Evolutionary conservation across 805 yeast species (phyloP).

Genomic region (Candida parachauliodes): DNA sequence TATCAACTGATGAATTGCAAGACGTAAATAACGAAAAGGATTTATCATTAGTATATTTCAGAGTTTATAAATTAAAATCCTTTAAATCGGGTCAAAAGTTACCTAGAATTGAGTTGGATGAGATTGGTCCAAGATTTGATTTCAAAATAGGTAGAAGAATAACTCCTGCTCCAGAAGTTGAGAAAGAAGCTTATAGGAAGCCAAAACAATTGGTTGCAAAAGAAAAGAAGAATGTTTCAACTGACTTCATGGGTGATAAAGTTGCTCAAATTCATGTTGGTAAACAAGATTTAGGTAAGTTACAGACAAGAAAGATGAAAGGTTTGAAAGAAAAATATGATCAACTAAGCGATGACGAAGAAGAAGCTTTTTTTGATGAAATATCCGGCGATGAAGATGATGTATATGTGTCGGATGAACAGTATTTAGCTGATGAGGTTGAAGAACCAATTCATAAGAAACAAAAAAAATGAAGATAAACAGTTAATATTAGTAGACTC

Average conservation of each 20-base stretch:
- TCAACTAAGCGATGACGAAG: conserved; percentile 62
- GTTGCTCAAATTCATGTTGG: conserved; percentile 95
- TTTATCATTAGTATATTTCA: conserved; percentile 79
- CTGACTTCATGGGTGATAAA: conserved; percentile 92
- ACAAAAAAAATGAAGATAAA: conserved; percentile 22
- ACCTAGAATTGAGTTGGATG: conserved; percentile 92
- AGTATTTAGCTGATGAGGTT: conserved; percentile 12
- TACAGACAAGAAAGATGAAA: conserved; percentile 98
- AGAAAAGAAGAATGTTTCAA: conserved; percentile 83
- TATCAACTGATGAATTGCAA: conserved; percentile 72
- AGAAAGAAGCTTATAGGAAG: conserved; percentile 78
- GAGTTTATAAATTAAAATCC: conserved; percentile 86
- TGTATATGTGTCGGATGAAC: conserved; percentile 9
- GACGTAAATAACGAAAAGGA: conserved; percentile 60
- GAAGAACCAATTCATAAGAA: conserved; percentile 29
- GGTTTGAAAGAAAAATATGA: conserved; percentile 88
- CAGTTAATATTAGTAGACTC: no score
- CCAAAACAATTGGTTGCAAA: conserved; percentile 80
- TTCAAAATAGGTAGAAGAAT: conserved; percentile 87
- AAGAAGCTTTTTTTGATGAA: conserved; percentile 30
- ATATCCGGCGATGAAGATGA: conserved; percentile 6
- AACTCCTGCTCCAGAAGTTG: conserved; percentile 79
- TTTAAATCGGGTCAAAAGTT: conserved; percentile 79
- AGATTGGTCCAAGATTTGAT: conserved; percentile 93
- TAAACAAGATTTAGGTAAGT: conserved; percentile 81